Evolutionary conservation across 2,329 filamentous ascomycete species (phyloP).

Genomic region (Nemania diffusa): DNA sequence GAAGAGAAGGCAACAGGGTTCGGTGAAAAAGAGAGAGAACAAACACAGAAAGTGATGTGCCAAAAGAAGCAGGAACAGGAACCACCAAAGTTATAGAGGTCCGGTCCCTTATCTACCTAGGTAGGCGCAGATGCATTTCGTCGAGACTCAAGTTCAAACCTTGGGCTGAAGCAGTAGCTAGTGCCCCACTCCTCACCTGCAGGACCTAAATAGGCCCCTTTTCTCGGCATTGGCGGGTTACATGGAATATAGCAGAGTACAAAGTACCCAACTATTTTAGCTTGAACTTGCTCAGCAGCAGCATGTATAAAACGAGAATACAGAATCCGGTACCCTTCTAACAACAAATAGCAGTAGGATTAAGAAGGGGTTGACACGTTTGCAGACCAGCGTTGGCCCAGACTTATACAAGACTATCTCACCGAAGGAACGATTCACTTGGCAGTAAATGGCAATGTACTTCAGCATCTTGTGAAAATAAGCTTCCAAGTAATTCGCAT

Average conservation of each 20-base stretch:
- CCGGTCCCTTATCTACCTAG: neutral
- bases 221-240: neutral
- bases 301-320: too few species aligned
- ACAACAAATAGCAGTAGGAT: too few species aligned
- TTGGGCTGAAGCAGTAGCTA: neutral
- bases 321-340: too few species aligned
- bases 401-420: too few species aligned
- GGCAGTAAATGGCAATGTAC: too few species aligned
- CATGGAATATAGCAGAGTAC: neutral
- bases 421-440: too few species aligned
- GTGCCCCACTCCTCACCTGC: neutral
- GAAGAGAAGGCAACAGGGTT: neutral
- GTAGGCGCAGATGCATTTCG: too few species aligned
- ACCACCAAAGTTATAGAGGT: neutral
- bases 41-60: neutral
- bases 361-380: too few species aligned
- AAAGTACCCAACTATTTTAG: neutral
- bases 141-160: constrained; percentile 1
- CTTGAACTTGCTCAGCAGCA: too few species aligned
- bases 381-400: too few species aligned
- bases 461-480: too few species aligned
- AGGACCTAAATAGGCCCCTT: neutral
- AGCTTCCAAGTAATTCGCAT: too few species aligned
- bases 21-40: neutral
- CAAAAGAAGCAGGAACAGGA: neutral